Evolutionary conservation across 1,139 yeast species (phyloP).

Genomic region (Saccharomyces pastorianus): DNA sequence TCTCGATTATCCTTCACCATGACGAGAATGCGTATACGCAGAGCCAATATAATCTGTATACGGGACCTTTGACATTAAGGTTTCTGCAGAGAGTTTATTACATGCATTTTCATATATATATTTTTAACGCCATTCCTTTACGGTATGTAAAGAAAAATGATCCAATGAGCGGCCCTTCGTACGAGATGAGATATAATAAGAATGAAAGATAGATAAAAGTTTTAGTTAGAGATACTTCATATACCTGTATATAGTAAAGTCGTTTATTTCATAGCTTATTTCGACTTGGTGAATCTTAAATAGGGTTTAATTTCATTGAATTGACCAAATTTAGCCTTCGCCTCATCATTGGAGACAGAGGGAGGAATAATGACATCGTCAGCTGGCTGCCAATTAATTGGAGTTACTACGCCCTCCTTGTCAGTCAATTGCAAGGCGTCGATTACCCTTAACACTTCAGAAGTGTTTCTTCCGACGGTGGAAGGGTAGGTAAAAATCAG

Average conservation of each 20-base stretch:
- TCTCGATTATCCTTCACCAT: not conserved
- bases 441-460: slow-evolving; percentile 77
- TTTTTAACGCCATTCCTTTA: not conserved
- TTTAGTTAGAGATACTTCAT: not conserved
- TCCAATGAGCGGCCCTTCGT: not conserved
- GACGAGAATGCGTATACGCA: not conserved
- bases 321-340: slow-evolving; percentile 72
- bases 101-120: not conserved
- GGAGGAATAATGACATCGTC: slow-evolving; percentile 89
- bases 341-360: slow-evolving; percentile 68
- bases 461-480: slow-evolving; percentile 82
- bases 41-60: not conserved
- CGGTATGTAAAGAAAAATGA: not conserved
- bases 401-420: slow-evolving; percentile 73
- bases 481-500: slow-evolving; percentile 82
- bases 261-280: not conserved
- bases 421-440: slow-evolving; percentile 82
- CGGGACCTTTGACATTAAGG: not conserved
- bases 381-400: slow-evolving; percentile 57
- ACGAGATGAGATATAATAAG: not conserved
- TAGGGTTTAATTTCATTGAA: slow-evolving; percentile 78
- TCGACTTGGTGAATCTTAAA: slow-evolving; percentile 51
- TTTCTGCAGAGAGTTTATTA: not conserved
- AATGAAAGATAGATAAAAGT: not conserved
- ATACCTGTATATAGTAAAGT: not conserved